A percentile compares a stretch with the other conserved stretches of the same genome.
These are phyloP conservation scores for Plantago major DNA, from an alignment of 257 asterid species.

Conservation along the genomic window DNA sequence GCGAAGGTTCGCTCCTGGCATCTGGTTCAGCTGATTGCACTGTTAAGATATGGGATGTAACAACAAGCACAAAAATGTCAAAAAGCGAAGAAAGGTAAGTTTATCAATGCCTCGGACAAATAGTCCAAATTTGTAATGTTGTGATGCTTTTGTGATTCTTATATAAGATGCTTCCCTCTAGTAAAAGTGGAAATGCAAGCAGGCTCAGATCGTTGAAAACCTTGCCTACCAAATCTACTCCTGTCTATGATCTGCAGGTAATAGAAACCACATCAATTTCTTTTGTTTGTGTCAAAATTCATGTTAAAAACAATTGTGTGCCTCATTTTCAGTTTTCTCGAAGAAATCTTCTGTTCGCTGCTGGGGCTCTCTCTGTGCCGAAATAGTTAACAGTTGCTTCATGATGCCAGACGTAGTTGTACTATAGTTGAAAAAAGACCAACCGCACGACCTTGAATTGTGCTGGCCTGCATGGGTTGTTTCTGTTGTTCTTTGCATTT, in stretches of 20 bases:
- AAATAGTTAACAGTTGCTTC: conserved; percentile 6
- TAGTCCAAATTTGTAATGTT: background rate
- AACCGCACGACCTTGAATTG: background rate
- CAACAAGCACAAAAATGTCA: conserved; percentile 62
- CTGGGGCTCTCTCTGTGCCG: conserved; percentile 51
- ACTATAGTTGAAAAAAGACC: too few species aligned
- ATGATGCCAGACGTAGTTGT: background rate
- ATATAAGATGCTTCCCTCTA: conserved; percentile 15
- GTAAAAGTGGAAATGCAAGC: conserved; percentile 59
- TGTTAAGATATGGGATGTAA: conserved; percentile 94
- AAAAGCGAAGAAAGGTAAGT: conserved; percentile 79
- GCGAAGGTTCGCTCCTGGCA: conserved; percentile 98
- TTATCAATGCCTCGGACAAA: background rate
- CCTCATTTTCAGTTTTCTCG: conserved; percentile 43
- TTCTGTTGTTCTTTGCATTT: background rate
- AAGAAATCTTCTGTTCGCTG: conserved; percentile 58
- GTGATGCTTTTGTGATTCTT: conserved; percentile 1
- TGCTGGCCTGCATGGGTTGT: background rate
- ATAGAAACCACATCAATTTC: background rate
- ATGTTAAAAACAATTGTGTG: conserved; percentile 3
- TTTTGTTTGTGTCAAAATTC: background rate
- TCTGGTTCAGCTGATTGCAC: conserved; percentile 99
- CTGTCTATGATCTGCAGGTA: conserved; percentile 55
- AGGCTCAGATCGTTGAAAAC: conserved; percentile 86
- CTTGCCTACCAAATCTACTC: conserved; percentile 50